phyloP scores from a whole-genome alignment of 2,329 filamentous ascomycete genomes.

The Fonsecaea pugnacius region DNA sequence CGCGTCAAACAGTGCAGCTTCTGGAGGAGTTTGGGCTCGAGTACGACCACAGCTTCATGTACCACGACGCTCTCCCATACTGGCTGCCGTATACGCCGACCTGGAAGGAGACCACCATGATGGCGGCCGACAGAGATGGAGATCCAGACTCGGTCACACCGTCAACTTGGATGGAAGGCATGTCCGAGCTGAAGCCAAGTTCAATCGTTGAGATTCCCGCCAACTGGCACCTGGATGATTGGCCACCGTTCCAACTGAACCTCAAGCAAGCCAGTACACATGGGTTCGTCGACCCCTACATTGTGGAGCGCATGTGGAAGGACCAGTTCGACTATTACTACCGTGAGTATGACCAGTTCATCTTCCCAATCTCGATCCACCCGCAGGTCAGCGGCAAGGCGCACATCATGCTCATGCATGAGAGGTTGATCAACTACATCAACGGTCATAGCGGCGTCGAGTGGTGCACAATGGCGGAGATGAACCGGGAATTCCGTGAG shows the following conservation, averaged over 20 bases:
- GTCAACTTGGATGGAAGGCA: slow-evolving; percentile 38
- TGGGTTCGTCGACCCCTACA: slow-evolving; percentile 41
- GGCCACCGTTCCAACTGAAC: slow-evolving; percentile 49
- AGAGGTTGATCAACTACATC: slow-evolving; percentile 52
- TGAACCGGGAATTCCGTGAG: slow-evolving; percentile 43
- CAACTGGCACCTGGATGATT: slow-evolving; percentile 55
- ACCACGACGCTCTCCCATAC: slow-evolving; percentile 47
- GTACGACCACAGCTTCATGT: slow-evolving; percentile 56
- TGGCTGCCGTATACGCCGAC: slow-evolving; percentile 10
- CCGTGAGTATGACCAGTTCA: slow-evolving; percentile 51
- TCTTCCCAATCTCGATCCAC: slow-evolving; percentile 54
- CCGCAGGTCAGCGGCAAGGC: slow-evolving; percentile 55
- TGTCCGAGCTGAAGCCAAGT: slow-evolving; percentile 47
- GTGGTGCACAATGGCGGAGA: slow-evolving; percentile 64
- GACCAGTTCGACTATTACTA: slow-evolving; percentile 54
- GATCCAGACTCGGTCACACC: neutral
- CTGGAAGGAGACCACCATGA: slow-evolving; percentile 1
- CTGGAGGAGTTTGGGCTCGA: slow-evolving; percentile 49
- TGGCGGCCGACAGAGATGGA: neutral
- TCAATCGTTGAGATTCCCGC: slow-evolving; percentile 52
- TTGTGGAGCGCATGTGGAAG: slow-evolving; percentile 52
- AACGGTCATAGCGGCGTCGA: slow-evolving; percentile 52
- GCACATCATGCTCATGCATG: slow-evolving; percentile 54
- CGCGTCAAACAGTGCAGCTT: slow-evolving; percentile 44
- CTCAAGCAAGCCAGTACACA: slow-evolving; percentile 38